Percentiles rank a stretch among this genome's conserved stretches.
phyloP scores from a whole-genome alignment of 768 basidiomycete species.

The Pleurotus salmoneostramineus region DNA sequence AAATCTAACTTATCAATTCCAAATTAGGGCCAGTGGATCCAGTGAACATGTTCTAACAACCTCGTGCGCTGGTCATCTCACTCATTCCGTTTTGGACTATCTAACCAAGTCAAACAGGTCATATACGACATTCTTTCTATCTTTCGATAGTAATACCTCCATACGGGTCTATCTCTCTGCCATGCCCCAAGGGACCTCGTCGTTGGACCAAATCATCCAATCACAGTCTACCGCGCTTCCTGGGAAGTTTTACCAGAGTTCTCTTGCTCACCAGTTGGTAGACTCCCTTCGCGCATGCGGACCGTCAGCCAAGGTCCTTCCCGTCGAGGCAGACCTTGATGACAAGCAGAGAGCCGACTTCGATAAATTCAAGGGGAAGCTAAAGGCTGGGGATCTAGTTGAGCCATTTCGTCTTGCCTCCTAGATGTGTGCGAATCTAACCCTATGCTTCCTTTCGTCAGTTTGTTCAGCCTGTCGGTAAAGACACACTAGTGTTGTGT shows the following conservation, averaged over 20 bases:
- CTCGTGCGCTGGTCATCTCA: slow-evolving; percentile 17
- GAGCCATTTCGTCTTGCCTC: slow-evolving; percentile 13
- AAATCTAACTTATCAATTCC: slow-evolving; percentile 2
- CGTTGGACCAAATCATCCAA: slow-evolving; percentile 33
- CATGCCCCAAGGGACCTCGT: slow-evolving; percentile 23
- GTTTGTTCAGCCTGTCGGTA: slow-evolving; percentile 55
- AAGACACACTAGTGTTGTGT: slow-evolving; percentile 54
- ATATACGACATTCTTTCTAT: slow-evolving; percentile 33
- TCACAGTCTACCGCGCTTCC: slow-evolving; percentile 36
- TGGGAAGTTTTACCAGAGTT: slow-evolving; percentile 56
- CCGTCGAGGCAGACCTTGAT: slow-evolving; percentile 31
- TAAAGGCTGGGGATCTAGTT: slow-evolving; percentile 53
- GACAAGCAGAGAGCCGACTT: slow-evolving; percentile 43
- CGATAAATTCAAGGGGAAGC: slow-evolving; percentile 40
- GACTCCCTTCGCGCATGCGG: slow-evolving; percentile 48
- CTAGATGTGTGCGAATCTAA: neutral
- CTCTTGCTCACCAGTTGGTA: slow-evolving; percentile 46
- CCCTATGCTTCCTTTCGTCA: slow-evolving; percentile 17
- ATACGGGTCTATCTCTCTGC: slow-evolving; percentile 49
- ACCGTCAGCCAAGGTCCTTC: slow-evolving; percentile 41
- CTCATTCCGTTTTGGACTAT: too few species aligned
- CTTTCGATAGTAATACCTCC: slow-evolving; percentile 44
- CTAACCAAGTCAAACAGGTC: too few species aligned
- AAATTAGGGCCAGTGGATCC: neutral
- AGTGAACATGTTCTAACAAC: slow-evolving; percentile 7